phyloP scores from a whole-genome alignment of 2,329 filamentous ascomycete species.

The Magnaporthales sp. region DNA sequence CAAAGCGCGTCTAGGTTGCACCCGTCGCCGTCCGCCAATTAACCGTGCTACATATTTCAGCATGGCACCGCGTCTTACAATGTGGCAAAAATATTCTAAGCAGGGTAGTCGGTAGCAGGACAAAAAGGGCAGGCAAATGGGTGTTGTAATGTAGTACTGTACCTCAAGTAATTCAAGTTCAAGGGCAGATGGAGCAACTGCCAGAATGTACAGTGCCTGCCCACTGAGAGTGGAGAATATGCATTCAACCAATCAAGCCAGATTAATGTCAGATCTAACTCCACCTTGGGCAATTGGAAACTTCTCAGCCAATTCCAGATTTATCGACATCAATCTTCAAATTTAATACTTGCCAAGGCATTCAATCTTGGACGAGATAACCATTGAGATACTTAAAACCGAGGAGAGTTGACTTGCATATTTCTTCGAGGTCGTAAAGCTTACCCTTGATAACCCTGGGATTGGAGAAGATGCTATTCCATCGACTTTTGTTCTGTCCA shows the following conservation, averaged over 20 bases:
- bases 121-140: not conserved
- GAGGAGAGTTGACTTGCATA: not conserved
- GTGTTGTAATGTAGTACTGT: too few relatives aligned
- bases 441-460: not conserved
- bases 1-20: constrained; percentile 2
- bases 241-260: not conserved
- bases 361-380: too few relatives aligned
- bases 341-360: not conserved
- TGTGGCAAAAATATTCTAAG: not conserved
- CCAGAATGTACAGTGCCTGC: too few relatives aligned
- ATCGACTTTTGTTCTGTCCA: not conserved
- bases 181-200: too few relatives aligned
- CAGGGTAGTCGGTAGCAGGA: not conserved
- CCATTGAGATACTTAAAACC: not conserved
- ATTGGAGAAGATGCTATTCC: not conserved
- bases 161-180: too few relatives aligned
- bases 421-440: not conserved
- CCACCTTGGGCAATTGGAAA: not conserved
- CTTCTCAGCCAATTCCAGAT: not conserved
- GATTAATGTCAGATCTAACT: not conserved
- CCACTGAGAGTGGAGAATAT: too few relatives aligned
- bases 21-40: constrained; percentile 5
- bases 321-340: not conserved
- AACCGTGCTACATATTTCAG: not conserved
- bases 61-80: not conserved